Percentiles rank a stretch among this genome's conserved stretches.
Conservation (phyloP, 805 yeast species). For the Candida anglica region DNA sequence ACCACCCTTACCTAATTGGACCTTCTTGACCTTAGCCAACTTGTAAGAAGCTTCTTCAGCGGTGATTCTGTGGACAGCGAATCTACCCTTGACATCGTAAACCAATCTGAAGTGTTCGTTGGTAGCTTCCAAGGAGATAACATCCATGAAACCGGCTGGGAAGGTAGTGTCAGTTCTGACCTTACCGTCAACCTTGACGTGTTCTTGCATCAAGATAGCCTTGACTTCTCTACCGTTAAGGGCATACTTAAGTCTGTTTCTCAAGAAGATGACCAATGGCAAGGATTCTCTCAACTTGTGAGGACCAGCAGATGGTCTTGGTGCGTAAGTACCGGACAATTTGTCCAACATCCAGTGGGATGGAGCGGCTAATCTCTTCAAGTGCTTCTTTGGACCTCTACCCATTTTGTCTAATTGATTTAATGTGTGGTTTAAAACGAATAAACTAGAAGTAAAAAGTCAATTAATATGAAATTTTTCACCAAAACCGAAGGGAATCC, state of each 20-base stretch:
- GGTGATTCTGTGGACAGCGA: slow-evolving; percentile 25
- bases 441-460: slow-evolving; percentile 3
- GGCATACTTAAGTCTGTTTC: slow-evolving; percentile 32
- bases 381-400: slow-evolving; percentile 31
- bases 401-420: slow-evolving; percentile 13
- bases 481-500: no score
- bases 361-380: slow-evolving; percentile 35
- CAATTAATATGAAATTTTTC: no score
- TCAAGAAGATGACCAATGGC: slow-evolving; percentile 29
- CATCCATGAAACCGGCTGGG: slow-evolving; percentile 32
- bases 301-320: slow-evolving; percentile 32
- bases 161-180: slow-evolving; percentile 29
- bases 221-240: slow-evolving; percentile 32
- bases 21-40: slow-evolving; percentile 23
- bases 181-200: slow-evolving; percentile 31
- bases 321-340: slow-evolving; percentile 33
- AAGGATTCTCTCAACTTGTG: slow-evolving; percentile 33
- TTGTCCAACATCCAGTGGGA: slow-evolving; percentile 37
- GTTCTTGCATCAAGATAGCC: slow-evolving; percentile 31
- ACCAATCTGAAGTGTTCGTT: slow-evolving; percentile 26
- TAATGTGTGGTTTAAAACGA: slow-evolving; percentile 1
- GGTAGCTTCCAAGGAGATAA: slow-evolving; percentile 28
- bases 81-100: slow-evolving; percentile 25
- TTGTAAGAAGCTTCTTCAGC: slow-evolving; percentile 23
- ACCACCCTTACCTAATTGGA: slow-evolving; percentile 22